Base-by-base conservation (phyloP, 345 rosid species). In the Anacardium occidentale region DNA sequence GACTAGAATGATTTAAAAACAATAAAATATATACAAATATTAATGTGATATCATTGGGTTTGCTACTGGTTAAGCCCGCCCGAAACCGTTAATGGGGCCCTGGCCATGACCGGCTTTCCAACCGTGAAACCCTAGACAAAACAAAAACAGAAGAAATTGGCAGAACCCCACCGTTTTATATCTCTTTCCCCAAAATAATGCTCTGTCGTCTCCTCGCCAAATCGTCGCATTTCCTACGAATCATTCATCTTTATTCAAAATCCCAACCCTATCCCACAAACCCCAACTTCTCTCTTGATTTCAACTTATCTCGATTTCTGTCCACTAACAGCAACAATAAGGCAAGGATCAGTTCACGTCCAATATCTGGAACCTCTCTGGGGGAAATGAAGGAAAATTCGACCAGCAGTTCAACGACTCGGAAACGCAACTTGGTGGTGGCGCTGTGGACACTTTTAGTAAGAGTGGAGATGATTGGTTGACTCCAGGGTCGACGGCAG, bases 141-240 rank as follows among this genome's bases (percentile, higher is more conserved):
- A 45, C 21, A 3, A 44, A 7, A 21, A 21, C 18, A 0, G 3
- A 15, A 45, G 6, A 13, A 42, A 53, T 12, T 20, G 24, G 37
- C 9, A 56, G 24, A 69, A 44, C n/a, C 54, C 52, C 44, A 64
- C 15, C 68, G 53, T 22, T 45, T 45, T n/a, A n/a, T 54, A 3
- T 13, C 9, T 25, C 71, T 37, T 47, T 65, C 48, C 9, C 12
- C 26, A 58, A 32, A 81, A 85, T 75, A 62, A 90, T 90, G 98
- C 86, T 90, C 69, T 76, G 86, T 79, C 96, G 98, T 69, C 78
- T 91, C 21, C 74, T 90, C 51, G 81, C 84, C 26, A 91, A 74
- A 78, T 68, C 90, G 53, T 90, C 91, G 53, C 84, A 81, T 70
- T 75, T 93, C 64, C 91, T 90, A 68, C 54, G 80, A 32, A 71